phyloP scores from a whole-genome alignment of 805 yeast genomes.

The Candida gorgasii region DNA sequence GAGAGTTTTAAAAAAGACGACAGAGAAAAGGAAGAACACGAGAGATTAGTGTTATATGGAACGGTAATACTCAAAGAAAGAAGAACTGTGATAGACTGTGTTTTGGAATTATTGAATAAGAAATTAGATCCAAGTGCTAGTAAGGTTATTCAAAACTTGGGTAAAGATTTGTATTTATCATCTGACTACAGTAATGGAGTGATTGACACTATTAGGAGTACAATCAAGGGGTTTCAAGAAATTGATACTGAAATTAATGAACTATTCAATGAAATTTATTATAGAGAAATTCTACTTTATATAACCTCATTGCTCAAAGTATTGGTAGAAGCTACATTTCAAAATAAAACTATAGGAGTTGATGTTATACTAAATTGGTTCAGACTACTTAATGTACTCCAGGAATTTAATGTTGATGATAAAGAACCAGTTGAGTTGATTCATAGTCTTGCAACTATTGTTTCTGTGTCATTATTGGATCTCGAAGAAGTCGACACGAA shows the following conservation, averaged over 20 bases:
- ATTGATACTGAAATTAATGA: constrained; percentile 13
- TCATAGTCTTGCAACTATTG: constrained; percentile 48
- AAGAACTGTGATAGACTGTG: constrained; percentile 45
- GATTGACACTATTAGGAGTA: constrained; percentile 18
- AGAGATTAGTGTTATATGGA: constrained; percentile 35
- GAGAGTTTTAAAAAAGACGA: constrained; percentile 35
- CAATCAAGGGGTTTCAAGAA: constrained; percentile 13
- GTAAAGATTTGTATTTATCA: constrained; percentile 39
- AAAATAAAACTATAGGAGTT: constrained; percentile 29
- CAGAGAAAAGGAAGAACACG: constrained; percentile 28
- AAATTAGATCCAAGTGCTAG: constrained; percentile 35
- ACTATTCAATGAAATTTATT: constrained; percentile 22
- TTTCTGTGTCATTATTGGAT: constrained; percentile 57
- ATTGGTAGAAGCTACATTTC: constrained; percentile 39
- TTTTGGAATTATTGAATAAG: constrained; percentile 46
- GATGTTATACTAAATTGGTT: constrained; percentile 53
- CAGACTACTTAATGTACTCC: constrained; percentile 26
- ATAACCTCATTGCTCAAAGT: constrained; percentile 38
- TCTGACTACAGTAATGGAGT: constrained; percentile 24
- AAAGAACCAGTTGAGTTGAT: constrained; percentile 33
- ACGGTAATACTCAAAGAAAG: constrained; percentile 52
- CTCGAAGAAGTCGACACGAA: constrained; percentile 44
- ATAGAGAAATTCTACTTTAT: constrained; percentile 33
- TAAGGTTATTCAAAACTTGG: constrained; percentile 34
- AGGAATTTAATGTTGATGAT: constrained; percentile 28